Percentiles rank a stretch among this genome's conserved stretches.
phyloP scores from a whole-genome alignment of 2,329 filamentous ascomycete genomes.

The Drechslera avenae region DNA sequence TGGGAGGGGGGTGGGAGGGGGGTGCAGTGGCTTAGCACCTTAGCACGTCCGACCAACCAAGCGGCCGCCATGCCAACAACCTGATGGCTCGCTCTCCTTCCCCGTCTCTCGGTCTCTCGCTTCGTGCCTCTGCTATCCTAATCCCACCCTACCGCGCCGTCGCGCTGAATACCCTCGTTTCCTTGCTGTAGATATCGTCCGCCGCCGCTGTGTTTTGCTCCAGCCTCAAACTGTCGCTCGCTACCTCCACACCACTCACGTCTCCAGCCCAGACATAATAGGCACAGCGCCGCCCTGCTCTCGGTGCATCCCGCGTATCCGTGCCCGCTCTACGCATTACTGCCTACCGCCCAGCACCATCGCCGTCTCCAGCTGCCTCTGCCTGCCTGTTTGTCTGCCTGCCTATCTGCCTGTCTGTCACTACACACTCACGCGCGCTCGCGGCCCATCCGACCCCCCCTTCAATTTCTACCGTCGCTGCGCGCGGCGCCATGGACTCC shows the following conservation, averaged over 20 bases:
- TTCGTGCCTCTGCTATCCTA: conserved; percentile 9
- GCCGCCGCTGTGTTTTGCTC: background rate
- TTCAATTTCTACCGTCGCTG: conserved; percentile 15
- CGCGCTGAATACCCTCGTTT: conserved; percentile 15
- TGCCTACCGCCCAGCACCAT: conserved; percentile 10
- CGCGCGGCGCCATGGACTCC: conserved; percentile 38
- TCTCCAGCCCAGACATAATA: background rate
- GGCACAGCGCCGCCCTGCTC: conserved; percentile 7
- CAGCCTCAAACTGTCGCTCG: conserved; percentile 11
- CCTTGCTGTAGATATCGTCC: conserved; percentile 8
- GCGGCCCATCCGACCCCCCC: background rate
- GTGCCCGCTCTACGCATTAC: conserved; percentile 19
- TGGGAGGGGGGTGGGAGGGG: background rate
- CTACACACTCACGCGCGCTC: conserved; percentile 4
- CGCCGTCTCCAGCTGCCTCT: conserved; percentile 1
- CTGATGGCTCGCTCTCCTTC: conserved; percentile 11
- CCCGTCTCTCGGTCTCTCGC: conserved; percentile 12
- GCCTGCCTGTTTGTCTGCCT: conserved; percentile 2
- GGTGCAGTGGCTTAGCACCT: conserved; percentile 11
- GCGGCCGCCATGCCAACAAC: conserved; percentile 11
- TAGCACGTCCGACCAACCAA: conserved; percentile 14
- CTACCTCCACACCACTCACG: conserved; percentile 12
- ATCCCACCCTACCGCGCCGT: conserved; percentile 6
- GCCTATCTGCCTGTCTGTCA: conserved; percentile 7
- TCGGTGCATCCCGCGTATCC: conserved; percentile 23